Evolutionary conservation across 345 rosid genomes (phyloP), one percentile per base, ranked within the genome.

Genomic region (Bruguiera gymnorhiza): DNA sequence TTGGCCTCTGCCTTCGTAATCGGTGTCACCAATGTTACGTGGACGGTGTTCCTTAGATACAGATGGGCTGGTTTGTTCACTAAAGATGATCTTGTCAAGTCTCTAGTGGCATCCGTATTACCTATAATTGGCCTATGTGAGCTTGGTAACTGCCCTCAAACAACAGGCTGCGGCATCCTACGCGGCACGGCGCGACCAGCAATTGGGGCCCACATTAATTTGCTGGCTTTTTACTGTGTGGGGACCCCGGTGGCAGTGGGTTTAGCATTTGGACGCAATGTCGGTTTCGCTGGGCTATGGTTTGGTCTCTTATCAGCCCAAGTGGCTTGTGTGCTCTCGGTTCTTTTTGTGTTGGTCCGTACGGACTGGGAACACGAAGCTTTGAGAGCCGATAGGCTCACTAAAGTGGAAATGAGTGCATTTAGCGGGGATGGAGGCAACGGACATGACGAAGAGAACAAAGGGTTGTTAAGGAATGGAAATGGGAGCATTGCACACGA

Each of bases 311-410:
- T 92, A 36, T 86, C 97, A 0, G 99, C 99, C 54, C 99, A 94
- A 79, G 86, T 80, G 13, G 99, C 96, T 3, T 95, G 99, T 7
- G 96, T 65, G 1, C 68, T 85, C 66, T 95, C 93, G 0, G 77
- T 95, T 51, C 80, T 95, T 62, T 85, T 76, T 11, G 86, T 94
- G 68, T 68, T 89, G 83, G 78, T 68, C 0, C 68, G 82, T 37
- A 92, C 97, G 0, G 95, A 94, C 57, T 94, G 99, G 99, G 97
- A 91, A 68, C 86, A 77, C 0, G 99, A 94, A 80, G 96, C 93
- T 8, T 52, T 78, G 60, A 87, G 77, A 75, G 95, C 97, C 0
- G 89, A 62, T 86, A 83, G 85, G 64, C 76, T 87, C 8, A 81
- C 88, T 0, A 71, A 78, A 73, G 61, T 86, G 70, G 88, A 78